These are phyloP conservation scores for Ogataea wickerhamii DNA, from an alignment of 805 yeast genomes.

Conservation along the genomic window DNA sequence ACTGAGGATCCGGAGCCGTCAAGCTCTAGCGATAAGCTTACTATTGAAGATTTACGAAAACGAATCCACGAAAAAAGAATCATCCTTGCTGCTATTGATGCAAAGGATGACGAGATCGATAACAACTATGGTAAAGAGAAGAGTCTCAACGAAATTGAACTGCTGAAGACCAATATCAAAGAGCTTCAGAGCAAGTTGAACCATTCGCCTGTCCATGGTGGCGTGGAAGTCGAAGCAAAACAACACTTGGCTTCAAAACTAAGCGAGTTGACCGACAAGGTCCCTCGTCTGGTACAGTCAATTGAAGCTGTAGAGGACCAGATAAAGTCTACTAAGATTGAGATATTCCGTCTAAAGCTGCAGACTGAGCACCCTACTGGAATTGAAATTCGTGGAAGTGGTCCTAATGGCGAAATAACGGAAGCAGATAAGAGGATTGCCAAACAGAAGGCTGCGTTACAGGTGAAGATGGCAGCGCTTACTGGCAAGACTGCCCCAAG, in stretches of 20 bases:
- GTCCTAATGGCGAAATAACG: slow-evolving; percentile 82
- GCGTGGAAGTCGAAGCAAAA: slow-evolving; percentile 43
- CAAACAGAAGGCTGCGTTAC: slow-evolving; percentile 70
- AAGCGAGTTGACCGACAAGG: slow-evolving; percentile 60
- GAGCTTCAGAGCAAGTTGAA: slow-evolving; percentile 40
- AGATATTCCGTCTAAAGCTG: slow-evolving; percentile 53
- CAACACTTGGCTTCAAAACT: slow-evolving; percentile 54
- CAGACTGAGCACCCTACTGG: slow-evolving; percentile 65
- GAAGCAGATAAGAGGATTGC: slow-evolving; percentile 80
- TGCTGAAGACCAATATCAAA: slow-evolving; percentile 58
- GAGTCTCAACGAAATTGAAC: slow-evolving; percentile 56
- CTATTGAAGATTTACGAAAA: slow-evolving; percentile 57
- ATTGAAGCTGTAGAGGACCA: slow-evolving; percentile 64
- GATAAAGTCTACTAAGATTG: slow-evolving; percentile 63
- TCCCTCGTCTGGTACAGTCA: slow-evolving; percentile 65
- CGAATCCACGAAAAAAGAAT: slow-evolving; percentile 69
- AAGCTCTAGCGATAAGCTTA: slow-evolving; percentile 31
- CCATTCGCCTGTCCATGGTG: slow-evolving; percentile 20
- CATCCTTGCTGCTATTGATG: slow-evolving; percentile 65
- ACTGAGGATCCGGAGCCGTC: slow-evolving; percentile 17
- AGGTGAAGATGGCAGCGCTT: slow-evolving; percentile 87
- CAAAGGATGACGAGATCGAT: slow-evolving; percentile 51
- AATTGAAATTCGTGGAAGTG: slow-evolving; percentile 69
- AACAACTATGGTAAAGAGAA: slow-evolving; percentile 29
- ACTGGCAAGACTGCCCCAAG: slow-evolving; percentile 66